Evolutionary conservation across 2,329 filamentous ascomycete species (phyloP).

Genomic region (Delphinella strobiligena): DNA sequence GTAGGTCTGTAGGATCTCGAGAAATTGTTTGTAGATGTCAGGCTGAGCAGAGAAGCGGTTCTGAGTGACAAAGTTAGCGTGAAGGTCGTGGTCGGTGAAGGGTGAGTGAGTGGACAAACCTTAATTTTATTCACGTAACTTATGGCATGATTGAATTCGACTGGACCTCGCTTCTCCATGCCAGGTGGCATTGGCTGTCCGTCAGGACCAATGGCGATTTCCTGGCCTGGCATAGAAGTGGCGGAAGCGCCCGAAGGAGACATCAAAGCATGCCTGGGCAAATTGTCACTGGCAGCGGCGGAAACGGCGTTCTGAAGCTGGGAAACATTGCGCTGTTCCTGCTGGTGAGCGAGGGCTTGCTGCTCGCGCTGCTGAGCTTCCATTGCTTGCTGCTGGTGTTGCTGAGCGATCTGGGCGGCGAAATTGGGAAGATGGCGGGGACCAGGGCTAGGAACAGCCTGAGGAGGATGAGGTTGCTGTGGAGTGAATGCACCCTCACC

Average conservation of each 20-base stretch:
- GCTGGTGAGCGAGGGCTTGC: slow-evolving; percentile 30
- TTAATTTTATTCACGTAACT: slow-evolving; percentile 99
- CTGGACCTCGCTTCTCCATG: slow-evolving; percentile 77
- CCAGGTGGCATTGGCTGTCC: slow-evolving; percentile 44
- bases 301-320: slow-evolving; percentile 55
- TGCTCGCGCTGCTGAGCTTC: slow-evolving; percentile 17
- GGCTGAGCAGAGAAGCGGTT: slow-evolving; percentile 95
- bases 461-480: slow-evolving; percentile 23
- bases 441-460: slow-evolving; percentile 31
- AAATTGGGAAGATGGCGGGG: slow-evolving; percentile 28
- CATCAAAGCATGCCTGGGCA: slow-evolving; percentile 36
- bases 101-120: slow-evolving; percentile 39
- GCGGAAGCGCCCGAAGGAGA: slow-evolving; percentile 26
- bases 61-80: slow-evolving; percentile 32
- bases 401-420: slow-evolving; percentile 17
- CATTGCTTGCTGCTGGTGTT: slow-evolving; percentile 7
- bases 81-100: not conserved
- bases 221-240: slow-evolving; percentile 42
- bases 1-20: slow-evolving; percentile 96
- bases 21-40: slow-evolving; percentile 98
- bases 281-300: slow-evolving; percentile 38
- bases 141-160: slow-evolving; percentile 98
- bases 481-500: slow-evolving; percentile 28
- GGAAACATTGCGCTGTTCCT: slow-evolving; percentile 54
- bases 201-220: slow-evolving; percentile 40